Percentiles rank a stretch among this genome's conserved stretches.
Evolutionary conservation across 2,329 filamentous ascomycete species (phyloP).

Genomic region (Pseudogymnoascus sp.): DNA sequence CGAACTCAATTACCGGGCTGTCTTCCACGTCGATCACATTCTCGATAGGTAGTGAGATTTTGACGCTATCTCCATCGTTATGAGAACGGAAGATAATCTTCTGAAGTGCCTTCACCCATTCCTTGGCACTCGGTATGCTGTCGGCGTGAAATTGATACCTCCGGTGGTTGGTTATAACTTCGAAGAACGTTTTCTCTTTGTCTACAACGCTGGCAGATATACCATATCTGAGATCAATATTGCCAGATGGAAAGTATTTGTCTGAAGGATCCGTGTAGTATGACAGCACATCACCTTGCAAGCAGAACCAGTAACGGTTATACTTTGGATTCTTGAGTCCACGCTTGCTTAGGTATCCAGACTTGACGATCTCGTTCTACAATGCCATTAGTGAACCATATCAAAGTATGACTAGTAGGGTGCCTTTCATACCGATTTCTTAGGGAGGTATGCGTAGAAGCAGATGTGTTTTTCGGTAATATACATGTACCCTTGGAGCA

Average conservation of each 20-base stretch:
- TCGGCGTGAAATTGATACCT: conserved; percentile 87
- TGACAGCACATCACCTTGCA: conserved; percentile 86
- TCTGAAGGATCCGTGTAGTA: conserved; percentile 82
- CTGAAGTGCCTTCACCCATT: conserved; percentile 93
- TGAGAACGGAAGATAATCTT: conserved; percentile 92
- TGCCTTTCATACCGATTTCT: conserved; percentile 63
- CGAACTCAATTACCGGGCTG: conserved; percentile 81
- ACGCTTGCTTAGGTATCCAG: conserved; percentile 80
- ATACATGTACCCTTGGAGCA: conserved; percentile 93
- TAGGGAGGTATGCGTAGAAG: conserved; percentile 95
- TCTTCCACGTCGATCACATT: conserved; percentile 92
- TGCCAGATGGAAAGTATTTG: conserved; percentile 83
- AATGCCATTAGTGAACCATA: conserved; percentile 24
- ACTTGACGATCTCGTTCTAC: conserved; percentile 69
- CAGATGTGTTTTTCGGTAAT: conserved; percentile 89
- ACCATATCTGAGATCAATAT: conserved; percentile 86
- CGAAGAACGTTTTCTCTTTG: conserved; percentile 68
- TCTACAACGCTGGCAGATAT: conserved; percentile 77
- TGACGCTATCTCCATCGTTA: conserved; percentile 95
- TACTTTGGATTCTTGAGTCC: conserved; percentile 84
- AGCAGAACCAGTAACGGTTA: conserved; percentile 83
- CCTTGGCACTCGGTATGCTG: conserved; percentile 77
- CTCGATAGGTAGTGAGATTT: conserved; percentile 82
- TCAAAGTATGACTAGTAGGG: neutral
- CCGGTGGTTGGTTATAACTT: conserved; percentile 72